Conservation (phyloP, 306 rosid genomes). For the Sindora glabra region DNA sequence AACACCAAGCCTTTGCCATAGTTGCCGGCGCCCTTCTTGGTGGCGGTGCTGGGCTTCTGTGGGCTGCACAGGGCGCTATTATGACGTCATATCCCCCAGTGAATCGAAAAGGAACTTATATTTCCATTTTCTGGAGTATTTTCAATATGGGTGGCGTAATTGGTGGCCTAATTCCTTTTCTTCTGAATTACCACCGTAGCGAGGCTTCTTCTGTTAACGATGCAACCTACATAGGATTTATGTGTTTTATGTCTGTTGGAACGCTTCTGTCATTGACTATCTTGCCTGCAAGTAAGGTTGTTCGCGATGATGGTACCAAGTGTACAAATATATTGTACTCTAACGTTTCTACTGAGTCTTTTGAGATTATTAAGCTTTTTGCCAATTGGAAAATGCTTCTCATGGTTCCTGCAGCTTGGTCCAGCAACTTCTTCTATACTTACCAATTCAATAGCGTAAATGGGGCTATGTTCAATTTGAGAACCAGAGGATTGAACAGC, state of each 20-base stretch:
- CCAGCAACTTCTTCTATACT: constrained; percentile 75
- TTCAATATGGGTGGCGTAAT: constrained; percentile 94
- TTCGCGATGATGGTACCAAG: constrained; percentile 65
- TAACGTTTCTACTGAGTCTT: constrained; percentile 27
- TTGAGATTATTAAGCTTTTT: constrained; percentile 51
- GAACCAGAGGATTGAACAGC: constrained; percentile 90
- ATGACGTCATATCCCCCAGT: constrained; percentile 91
- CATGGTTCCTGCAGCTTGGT: constrained; percentile 76
- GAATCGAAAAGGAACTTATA: constrained; percentile 71
- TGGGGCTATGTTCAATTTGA: constrained; percentile 46
- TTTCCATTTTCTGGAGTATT: constrained; percentile 79
- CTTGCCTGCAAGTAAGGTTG: constrained; percentile 53
- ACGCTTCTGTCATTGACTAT: constrained; percentile 43
- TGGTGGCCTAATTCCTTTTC: constrained; percentile 76
- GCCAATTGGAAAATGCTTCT: constrained; percentile 77
- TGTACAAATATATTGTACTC: constrained; percentile 67
- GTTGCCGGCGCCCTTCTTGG: constrained; percentile 68
- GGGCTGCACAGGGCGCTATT: constrained; percentile 89
- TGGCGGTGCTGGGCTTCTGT: constrained; percentile 71
- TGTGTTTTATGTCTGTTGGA: constrained; percentile 71
- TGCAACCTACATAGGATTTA: constrained; percentile 78
- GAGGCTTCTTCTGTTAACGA: constrained; percentile 63
- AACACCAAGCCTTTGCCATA: constrained; percentile 53
- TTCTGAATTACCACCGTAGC: constrained; percentile 45
- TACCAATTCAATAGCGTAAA: constrained; percentile 86